These are phyloP conservation scores for Russula brevipes DNA, from an alignment of 768 basidiomycete species.

Conservation along the genomic window DNA sequence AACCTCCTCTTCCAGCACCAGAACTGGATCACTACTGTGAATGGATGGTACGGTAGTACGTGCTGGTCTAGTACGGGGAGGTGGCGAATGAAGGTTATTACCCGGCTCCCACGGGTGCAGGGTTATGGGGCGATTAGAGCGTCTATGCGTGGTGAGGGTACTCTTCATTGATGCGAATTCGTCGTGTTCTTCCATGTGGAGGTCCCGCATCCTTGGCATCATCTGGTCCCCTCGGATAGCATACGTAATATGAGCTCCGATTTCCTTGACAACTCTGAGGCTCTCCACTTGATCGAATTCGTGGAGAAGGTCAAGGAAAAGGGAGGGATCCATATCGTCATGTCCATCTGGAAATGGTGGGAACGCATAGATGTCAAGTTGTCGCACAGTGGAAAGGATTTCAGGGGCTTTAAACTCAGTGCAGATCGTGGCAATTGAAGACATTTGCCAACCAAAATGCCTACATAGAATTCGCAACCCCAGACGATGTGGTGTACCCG, in stretches of 20 bases:
- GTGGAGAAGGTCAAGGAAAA: neutral
- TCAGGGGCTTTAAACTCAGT: neutral
- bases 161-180: neutral
- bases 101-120: neutral
- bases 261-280: neutral
- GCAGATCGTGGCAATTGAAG: neutral
- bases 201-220: neutral
- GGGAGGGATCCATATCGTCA: neutral
- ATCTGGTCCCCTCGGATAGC: neutral
- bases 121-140: neutral
- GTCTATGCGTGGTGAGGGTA: neutral
- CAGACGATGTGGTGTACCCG: neutral
- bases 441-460: neutral
- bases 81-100: neutral
- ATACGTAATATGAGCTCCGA: neutral
- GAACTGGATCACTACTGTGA: neutral
- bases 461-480: neutral
- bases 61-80: neutral
- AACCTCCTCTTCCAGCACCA: constrained; percentile 2
- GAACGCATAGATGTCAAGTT: constrained; percentile 1
- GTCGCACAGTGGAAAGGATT: neutral
- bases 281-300: neutral
- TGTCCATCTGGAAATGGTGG: neutral
- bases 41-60: neutral
- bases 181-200: neutral